phyloP scores from a whole-genome alignment of 2,329 filamentous ascomycete species.

The Diaporthe eres region DNA sequence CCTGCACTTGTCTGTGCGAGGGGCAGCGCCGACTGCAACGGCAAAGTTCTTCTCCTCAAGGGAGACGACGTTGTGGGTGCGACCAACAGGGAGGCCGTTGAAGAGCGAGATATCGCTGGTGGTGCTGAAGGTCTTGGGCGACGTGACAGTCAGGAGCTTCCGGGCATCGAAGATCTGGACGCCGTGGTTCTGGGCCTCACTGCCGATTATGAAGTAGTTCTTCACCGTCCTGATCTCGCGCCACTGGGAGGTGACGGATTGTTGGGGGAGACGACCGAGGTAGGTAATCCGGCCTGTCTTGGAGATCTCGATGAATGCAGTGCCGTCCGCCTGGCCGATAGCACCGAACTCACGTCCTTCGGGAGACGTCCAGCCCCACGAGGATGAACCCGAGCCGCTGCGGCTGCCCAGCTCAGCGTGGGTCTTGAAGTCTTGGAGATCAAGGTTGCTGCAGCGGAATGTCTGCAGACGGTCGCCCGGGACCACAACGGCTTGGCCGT shows the following conservation, averaged over 20 bases:
- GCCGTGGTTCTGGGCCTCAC: conserved; percentile 63
- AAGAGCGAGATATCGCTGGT: conserved; percentile 53
- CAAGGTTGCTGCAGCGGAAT: conserved; percentile 64
- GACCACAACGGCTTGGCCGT: conserved; percentile 45
- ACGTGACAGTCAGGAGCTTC: conserved; percentile 63
- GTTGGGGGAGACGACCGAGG: conserved; percentile 60
- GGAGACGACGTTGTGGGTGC: conserved; percentile 67
- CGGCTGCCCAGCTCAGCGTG: conserved; percentile 66
- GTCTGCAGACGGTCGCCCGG: conserved; percentile 61
- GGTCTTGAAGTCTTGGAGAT: conserved; percentile 68
- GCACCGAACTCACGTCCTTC: conserved; percentile 65
- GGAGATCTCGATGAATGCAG: conserved; percentile 63
- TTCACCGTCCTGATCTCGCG: conserved; percentile 59
- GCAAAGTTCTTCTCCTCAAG: conserved; percentile 64
- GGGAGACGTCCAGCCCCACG: conserved; percentile 63
- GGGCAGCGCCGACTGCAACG: conserved; percentile 58
- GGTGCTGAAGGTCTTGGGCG: conserved; percentile 51
- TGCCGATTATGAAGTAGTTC: conserved; percentile 57
- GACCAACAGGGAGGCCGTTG: conserved; percentile 52
- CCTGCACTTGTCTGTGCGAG: conserved; percentile 59
- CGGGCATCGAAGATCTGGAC: conserved; percentile 75
- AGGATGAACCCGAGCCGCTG: conserved; percentile 53
- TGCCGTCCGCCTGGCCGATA: conserved; percentile 62
- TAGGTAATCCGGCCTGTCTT: conserved; percentile 61
- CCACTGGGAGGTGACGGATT: conserved; percentile 52